Evolutionary conservation across 106 monocot genomes (phyloP), one percentile per base, ranked within the genome.

Genomic region (Allium fistulosum): DNA sequence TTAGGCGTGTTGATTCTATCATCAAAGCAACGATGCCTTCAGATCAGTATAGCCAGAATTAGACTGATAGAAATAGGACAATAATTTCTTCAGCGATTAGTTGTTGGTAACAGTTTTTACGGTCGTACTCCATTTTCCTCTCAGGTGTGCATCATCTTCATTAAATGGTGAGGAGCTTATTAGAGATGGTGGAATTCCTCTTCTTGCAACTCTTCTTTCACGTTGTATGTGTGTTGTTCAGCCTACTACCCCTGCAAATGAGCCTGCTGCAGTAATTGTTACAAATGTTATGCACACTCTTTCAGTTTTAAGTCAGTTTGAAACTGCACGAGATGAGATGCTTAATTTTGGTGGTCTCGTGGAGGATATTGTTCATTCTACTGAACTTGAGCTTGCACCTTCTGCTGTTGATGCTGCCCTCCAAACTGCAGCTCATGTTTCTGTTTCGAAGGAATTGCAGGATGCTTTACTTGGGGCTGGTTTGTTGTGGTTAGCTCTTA

Each of bases 101-200:
- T 37, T 37, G 37, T 37, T 37, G 37, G 37, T 37, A 17, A 37
- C 53, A 45, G 37, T 57, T 69, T 68, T 45, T 69, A 16, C 57
- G 62, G 26, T 26, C 61, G 16, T 13, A 60, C 51, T 22, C 49
- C 17, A 27, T 72, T 70, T 56, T 37, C 37, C 37, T 69, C 16
- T 63, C 74, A 99, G 99, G 67, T 99, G 99, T 63, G 90, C 90
- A 50, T 89, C 99, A 67, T 99, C 99, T 75, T 84, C 83, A 73
- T 76, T 99, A 62, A 99, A 99, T 78, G 99, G 99, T 18, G 93
- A 99, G 74, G 99, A 99, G 57, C 83, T 99, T 61, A 93, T 99
- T 22, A 80, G 99, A 75, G 93, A 99, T 81, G 99, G 84, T 62
- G 99, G 99, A 13, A 90, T 99, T 71, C 85, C 93, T 53, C 85